Conservation (phyloP, 2,329 filamentous ascomycete species). For the Didymella pinodella region DNA sequence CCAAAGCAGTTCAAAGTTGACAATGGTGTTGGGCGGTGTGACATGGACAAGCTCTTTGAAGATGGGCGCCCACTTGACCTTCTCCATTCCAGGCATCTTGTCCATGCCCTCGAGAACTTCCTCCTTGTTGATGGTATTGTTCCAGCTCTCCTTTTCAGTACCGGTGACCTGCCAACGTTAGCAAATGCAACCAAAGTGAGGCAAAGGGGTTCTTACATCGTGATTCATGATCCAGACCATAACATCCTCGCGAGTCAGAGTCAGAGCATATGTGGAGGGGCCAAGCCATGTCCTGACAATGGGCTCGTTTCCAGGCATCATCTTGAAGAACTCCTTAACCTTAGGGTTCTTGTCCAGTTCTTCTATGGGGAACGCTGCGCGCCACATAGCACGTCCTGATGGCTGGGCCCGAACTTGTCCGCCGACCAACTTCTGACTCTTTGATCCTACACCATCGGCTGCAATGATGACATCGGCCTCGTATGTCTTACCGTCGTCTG, state of each 20-base stretch:
- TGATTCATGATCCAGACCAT: slow-evolving; percentile 62
- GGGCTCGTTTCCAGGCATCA: slow-evolving; percentile 53
- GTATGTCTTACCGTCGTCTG: slow-evolving; percentile 52
- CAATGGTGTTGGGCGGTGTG: slow-evolving; percentile 57
- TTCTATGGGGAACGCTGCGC: slow-evolving; percentile 53
- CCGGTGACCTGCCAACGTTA: slow-evolving; percentile 51
- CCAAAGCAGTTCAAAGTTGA: slow-evolving; percentile 60
- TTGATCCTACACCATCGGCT: slow-evolving; percentile 55
- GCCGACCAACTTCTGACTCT: slow-evolving; percentile 56
- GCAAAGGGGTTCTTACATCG: slow-evolving; percentile 43
- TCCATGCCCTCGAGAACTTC: slow-evolving; percentile 58
- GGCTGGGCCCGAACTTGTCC: slow-evolving; percentile 54
- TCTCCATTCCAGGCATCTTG: slow-evolving; percentile 52
- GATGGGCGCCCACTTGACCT: slow-evolving; percentile 55
- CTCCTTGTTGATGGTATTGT: slow-evolving; percentile 56
- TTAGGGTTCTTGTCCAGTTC: slow-evolving; percentile 56
- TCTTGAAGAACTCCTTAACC: slow-evolving; percentile 58
- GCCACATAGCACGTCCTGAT: slow-evolving; percentile 53
- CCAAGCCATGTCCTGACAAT: slow-evolving; percentile 58
- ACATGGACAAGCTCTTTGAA: slow-evolving; percentile 56
- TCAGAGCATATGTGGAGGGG: slow-evolving; percentile 56
- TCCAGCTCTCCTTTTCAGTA: slow-evolving; percentile 57
- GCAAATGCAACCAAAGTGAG: background rate
- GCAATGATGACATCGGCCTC: slow-evolving; percentile 54
- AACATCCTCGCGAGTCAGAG: slow-evolving; percentile 55